Evolutionary conservation across 805 yeast species (phyloP).

Genomic region (Torulaspora maleeae): DNA sequence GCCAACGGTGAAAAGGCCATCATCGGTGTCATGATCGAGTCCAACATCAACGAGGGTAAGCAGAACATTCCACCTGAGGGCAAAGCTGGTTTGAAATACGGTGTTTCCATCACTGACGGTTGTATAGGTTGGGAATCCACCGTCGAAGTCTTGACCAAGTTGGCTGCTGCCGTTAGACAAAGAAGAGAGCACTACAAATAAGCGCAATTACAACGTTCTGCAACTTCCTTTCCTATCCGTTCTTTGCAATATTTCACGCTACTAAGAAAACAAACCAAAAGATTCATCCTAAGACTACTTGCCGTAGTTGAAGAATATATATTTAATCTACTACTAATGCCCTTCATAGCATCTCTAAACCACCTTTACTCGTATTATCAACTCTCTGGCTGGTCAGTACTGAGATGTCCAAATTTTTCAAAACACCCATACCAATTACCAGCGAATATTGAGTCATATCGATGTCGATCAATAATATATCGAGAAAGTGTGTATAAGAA

Average conservation of each 20-base stretch:
- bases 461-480: no score
- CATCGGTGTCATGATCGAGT: conserved; percentile 95
- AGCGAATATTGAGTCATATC: no score
- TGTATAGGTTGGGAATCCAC: conserved; percentile 93
- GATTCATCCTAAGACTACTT: neutral
- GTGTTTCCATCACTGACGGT: conserved; percentile 95
- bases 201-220: conserved; percentile 9
- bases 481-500: no score
- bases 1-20: conserved; percentile 72
- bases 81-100: conserved; percentile 65
- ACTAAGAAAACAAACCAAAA: neutral
- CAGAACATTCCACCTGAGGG: conserved; percentile 71
- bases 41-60: conserved; percentile 85
- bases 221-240: neutral
- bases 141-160: conserved; percentile 66
- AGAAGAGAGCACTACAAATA: conserved; percentile 54
- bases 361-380: neutral
- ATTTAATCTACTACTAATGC: neutral
- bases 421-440: conserved; percentile 6
- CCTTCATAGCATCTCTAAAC: neutral
- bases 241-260: neutral
- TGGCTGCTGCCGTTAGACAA: conserved; percentile 76
- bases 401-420: conserved; percentile 5
- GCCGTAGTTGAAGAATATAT: neutral
- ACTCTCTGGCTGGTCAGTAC: neutral